Percentiles rank a stretch among this genome's conserved stretches.
Conservation (phyloP, 176 grass and related monocot genomes). For the Carex myosuroides region DNA sequence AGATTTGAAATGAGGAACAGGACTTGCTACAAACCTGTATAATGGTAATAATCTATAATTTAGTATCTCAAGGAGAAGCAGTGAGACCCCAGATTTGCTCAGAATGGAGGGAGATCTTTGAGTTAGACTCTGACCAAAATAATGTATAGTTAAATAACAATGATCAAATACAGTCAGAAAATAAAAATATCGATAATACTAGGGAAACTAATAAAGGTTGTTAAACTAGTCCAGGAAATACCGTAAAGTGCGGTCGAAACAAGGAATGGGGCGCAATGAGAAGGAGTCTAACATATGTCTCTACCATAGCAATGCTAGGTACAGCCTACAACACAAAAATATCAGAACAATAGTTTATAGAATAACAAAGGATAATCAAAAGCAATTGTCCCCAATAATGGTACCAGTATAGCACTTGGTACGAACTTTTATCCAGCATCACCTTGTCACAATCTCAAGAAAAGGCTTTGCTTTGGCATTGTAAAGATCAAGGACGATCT, state of each 20-base stretch:
- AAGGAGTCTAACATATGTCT: constrained; percentile 94
- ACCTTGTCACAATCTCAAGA: not conserved
- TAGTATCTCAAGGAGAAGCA: constrained; percentile 94
- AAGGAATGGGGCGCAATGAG: constrained; percentile 91
- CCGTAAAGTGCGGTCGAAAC: constrained; percentile 95
- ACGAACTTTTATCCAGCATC: not conserved
- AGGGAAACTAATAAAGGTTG: not conserved
- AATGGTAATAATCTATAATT: constrained; percentile 97
- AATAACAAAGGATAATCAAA: not conserved
- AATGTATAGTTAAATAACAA: constrained; percentile 10
- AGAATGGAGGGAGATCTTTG: constrained; percentile 89
- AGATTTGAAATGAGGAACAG: constrained; percentile 9
- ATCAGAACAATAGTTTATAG: constrained; percentile 1
- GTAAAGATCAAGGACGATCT: not conserved
- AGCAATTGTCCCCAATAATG: constrained; percentile 13
- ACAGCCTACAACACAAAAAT: constrained; percentile 55
- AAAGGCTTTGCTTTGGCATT: not conserved
- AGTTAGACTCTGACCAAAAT: constrained; percentile 67
- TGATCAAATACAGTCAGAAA: not conserved
- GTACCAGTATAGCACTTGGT: not conserved
- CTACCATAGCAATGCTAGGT: constrained; percentile 96
- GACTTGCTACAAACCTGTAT: constrained; percentile 55
- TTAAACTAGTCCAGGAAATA: constrained; percentile 35
- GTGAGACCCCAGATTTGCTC: constrained; percentile 83
- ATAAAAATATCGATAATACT: not conserved